Percentiles rank a stretch among this genome's conserved stretches.
These are phyloP conservation scores for Mortierella polycephala DNA, from an alignment of 371 early-diverging fungal species.

Conservation along the genomic window DNA sequence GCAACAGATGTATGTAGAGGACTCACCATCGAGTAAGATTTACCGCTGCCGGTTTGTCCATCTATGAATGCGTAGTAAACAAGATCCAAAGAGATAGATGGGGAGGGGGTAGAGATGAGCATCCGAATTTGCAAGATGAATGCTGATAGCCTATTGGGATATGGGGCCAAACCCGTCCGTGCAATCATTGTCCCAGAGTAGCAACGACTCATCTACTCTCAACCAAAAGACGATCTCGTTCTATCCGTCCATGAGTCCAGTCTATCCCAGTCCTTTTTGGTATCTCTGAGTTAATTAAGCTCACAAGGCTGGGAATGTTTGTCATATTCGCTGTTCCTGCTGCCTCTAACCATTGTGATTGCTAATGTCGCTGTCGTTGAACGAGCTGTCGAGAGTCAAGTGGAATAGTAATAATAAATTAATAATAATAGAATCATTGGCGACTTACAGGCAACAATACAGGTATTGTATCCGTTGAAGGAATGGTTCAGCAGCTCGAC, in stretches of 20 bases:
- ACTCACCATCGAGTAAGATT: conserved; percentile 85
- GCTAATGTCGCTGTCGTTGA: neutral
- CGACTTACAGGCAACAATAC: conserved; percentile 85
- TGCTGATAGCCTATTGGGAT: too few relatives aligned
- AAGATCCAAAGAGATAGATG: conserved; percentile 1
- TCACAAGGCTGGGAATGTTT: neutral
- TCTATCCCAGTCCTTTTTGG: neutral
- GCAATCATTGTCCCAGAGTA: too few relatives aligned
- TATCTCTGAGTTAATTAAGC: neutral
- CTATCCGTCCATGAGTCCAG: neutral
- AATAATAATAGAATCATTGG: neutral
- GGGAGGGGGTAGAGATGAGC: neutral
- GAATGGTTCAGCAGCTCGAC: conserved; percentile 85
- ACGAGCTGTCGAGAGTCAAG: neutral
- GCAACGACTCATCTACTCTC: too few relatives aligned
- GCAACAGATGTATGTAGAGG: neutral
- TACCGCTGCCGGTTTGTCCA: conserved; percentile 90
- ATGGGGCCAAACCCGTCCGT: too few relatives aligned
- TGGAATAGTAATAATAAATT: neutral
- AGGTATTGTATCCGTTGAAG: conserved; percentile 88
- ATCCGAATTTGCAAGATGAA: neutral
- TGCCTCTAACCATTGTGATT: too few relatives aligned
- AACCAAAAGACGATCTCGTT: conserved; percentile 57
- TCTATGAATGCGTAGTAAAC: conserved; percentile 55
- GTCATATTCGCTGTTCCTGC: neutral